phyloP scores from a whole-genome alignment of 2,329 filamentous ascomycete species.

The Rutstroemia sp. region DNA sequence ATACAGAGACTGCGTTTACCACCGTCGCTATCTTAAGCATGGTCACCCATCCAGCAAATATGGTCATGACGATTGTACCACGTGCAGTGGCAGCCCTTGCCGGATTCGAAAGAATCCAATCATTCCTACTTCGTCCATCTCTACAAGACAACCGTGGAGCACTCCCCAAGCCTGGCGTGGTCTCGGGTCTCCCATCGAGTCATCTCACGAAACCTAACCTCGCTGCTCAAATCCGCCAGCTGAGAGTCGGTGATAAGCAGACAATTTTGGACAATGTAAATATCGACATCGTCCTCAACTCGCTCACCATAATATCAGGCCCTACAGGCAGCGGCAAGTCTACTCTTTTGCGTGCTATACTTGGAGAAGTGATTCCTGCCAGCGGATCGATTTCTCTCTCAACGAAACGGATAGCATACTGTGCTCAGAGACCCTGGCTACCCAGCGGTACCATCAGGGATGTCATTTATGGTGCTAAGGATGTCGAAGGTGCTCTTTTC shows the following conservation, averaged over 20 bases:
- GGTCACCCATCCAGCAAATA: constrained; percentile 21
- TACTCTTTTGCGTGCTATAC: constrained; percentile 22
- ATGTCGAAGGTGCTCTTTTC: constrained; percentile 20
- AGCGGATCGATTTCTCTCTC: constrained; percentile 25
- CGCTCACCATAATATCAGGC: constrained; percentile 17
- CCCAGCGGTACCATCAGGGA: constrained; percentile 30
- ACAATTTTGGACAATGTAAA: background rate
- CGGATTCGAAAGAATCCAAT: constrained; percentile 25
- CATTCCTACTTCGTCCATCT: constrained; percentile 19
- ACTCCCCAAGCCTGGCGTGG: background rate
- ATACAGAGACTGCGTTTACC: constrained; percentile 18
- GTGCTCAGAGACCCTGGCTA: constrained; percentile 34
- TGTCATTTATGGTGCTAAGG: constrained; percentile 23
- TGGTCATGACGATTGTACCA: constrained; percentile 19
- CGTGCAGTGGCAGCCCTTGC: constrained; percentile 12
- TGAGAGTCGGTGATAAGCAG: background rate
- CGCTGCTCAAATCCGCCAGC: background rate
- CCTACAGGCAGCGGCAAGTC: constrained; percentile 29
- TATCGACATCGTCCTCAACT: background rate
- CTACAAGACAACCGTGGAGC: constrained; percentile 6
- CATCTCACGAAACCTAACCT: background rate
- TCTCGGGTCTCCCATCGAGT: background rate
- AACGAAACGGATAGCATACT: constrained; percentile 30
- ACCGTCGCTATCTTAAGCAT: constrained; percentile 16
- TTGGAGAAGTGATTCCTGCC: constrained; percentile 26